Percentiles rank a stretch among this genome's conserved stretches.
Conservation (phyloP, 2,329 filamentous ascomycete species). For the Chalaropsis ovoidea region DNA sequence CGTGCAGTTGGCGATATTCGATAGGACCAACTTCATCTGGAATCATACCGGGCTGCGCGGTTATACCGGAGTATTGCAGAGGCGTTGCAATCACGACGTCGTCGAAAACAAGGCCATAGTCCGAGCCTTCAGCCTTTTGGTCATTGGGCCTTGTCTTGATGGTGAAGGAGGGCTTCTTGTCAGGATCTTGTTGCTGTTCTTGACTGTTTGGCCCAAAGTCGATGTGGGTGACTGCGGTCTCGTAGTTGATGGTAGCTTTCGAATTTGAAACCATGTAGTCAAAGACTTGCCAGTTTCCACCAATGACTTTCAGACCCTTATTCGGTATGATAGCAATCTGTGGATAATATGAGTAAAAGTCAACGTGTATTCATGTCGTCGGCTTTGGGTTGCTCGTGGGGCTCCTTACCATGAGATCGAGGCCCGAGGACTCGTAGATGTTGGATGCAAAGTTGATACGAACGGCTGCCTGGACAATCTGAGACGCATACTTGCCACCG, state of each 20-base stretch:
- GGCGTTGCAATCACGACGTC: constrained; percentile 75
- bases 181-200: neutral
- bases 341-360: neutral
- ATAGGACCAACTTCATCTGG: constrained; percentile 62
- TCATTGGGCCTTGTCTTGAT: neutral
- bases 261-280: constrained; percentile 63
- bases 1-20: constrained; percentile 78
- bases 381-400: neutral
- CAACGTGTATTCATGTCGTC: neutral
- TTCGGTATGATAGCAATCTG: constrained; percentile 77
- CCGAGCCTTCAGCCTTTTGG: neutral
- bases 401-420: constrained; percentile 63
- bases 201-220: constrained; percentile 16
- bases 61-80: constrained; percentile 67
- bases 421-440: constrained; percentile 69
- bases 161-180: neutral
- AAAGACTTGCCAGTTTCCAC: constrained; percentile 94
- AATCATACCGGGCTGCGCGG: constrained; percentile 53
- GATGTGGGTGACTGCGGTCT: constrained; percentile 58
- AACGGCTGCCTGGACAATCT: constrained; percentile 83
- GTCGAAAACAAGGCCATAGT: constrained; percentile 49
- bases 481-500: constrained; percentile 55
- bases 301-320: constrained; percentile 65
- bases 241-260: constrained; percentile 49
- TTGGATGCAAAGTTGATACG: constrained; percentile 94